Evolutionary conservation across 164 flowering plant genomes (phyloP).

Genomic region (Vitis cinerea): DNA sequence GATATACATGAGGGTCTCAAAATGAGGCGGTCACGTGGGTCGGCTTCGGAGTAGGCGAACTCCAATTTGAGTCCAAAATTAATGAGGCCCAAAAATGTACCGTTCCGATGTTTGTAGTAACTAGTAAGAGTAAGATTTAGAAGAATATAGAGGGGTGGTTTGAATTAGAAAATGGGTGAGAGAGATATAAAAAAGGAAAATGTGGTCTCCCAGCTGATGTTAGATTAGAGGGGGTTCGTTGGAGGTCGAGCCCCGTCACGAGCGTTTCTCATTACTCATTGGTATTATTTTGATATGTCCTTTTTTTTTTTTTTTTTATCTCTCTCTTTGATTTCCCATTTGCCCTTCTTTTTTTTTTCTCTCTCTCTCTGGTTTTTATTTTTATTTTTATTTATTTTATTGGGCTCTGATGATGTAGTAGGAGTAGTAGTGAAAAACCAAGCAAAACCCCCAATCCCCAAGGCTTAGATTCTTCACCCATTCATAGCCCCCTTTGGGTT

Average conservation of each 20-base stretch:
- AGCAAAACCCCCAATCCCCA: constrained; percentile 26
- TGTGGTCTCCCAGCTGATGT: constrained; percentile 8
- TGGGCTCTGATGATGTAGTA: constrained; percentile 6
- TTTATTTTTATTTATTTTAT: background rate
- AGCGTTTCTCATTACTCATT: constrained; percentile 1
- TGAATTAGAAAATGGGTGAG: too few relatives aligned
- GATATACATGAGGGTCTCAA: too few relatives aligned
- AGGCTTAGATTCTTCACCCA: constrained; percentile 27
- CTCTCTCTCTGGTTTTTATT: background rate
- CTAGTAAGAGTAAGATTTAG: too few relatives aligned
- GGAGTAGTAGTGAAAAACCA: constrained; percentile 15
- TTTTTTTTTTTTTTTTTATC: too few relatives aligned
- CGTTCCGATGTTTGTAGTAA: too few relatives aligned
- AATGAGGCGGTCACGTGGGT: too few relatives aligned
- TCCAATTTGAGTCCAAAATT: too few relatives aligned
- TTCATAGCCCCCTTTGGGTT: constrained; percentile 6
- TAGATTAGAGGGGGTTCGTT: constrained; percentile 19
- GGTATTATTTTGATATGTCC: too few relatives aligned
- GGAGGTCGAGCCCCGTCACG: constrained; percentile 29
- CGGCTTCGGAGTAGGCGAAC: too few relatives aligned
- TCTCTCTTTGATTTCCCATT: too few relatives aligned
- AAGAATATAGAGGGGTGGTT: too few relatives aligned
- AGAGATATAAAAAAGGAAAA: background rate
- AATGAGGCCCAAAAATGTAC: too few relatives aligned
- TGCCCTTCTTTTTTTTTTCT: background rate